phyloP scores from a whole-genome alignment of 768 basidiomycete genomes.

The Paxillus ammoniavirescens region DNA sequence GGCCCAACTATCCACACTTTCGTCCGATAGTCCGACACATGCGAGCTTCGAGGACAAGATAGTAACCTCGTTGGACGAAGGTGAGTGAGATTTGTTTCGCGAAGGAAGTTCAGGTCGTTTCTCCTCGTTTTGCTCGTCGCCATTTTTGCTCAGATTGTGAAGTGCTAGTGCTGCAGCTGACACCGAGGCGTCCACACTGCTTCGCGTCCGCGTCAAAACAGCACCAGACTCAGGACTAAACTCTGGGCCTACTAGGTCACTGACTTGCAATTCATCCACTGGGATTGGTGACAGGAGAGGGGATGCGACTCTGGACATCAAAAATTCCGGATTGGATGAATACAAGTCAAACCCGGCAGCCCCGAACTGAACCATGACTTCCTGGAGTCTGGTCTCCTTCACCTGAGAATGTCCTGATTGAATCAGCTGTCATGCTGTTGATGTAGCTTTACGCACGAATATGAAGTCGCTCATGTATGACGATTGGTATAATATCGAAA shows the following conservation, averaged over 20 bases:
- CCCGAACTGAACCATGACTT: slow-evolving; percentile 59
- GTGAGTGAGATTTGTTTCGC: slow-evolving; percentile 49
- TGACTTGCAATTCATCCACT: slow-evolving; percentile 28
- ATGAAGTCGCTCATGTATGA: slow-evolving; percentile 84
- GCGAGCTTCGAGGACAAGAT: slow-evolving; percentile 69
- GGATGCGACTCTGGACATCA: slow-evolving; percentile 29
- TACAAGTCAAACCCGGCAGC: slow-evolving; percentile 67
- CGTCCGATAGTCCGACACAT: slow-evolving; percentile 73
- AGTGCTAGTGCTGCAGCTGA: slow-evolving; percentile 10
- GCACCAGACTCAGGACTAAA: slow-evolving; percentile 37
- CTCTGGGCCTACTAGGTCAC: slow-evolving; percentile 28
- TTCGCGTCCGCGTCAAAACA: slow-evolving; percentile 49
- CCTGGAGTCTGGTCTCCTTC: slow-evolving; percentile 60
- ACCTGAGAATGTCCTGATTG: slow-evolving; percentile 41
- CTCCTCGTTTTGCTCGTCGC: slow-evolving; percentile 3
- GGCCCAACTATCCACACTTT: slow-evolving; percentile 67
- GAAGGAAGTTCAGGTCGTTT: slow-evolving; percentile 11
- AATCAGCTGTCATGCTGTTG: not conserved
- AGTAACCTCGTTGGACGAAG: slow-evolving; percentile 56
- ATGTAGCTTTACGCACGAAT: slow-evolving; percentile 49
- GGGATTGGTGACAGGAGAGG: slow-evolving; percentile 33
- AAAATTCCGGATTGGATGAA: slow-evolving; percentile 41
- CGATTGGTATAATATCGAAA: slow-evolving; percentile 80
- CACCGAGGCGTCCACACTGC: slow-evolving; percentile 35
- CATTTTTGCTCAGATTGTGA: slow-evolving; percentile 2